These are phyloP conservation scores for Stygiomarasmius scandens DNA, from an alignment of 1,284 basidiomycete genomes.

Conservation along the genomic window DNA sequence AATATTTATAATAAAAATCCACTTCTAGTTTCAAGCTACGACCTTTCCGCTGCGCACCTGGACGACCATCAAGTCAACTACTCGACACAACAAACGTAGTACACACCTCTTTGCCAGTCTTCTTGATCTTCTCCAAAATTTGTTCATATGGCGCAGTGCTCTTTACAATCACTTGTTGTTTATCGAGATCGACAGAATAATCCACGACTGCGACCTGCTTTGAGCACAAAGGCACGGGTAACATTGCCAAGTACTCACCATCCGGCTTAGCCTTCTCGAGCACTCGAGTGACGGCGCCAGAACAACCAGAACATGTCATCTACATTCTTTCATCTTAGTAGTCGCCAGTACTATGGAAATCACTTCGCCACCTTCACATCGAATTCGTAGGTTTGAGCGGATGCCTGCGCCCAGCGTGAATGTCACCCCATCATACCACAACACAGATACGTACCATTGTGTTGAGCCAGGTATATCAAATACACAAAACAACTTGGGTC, in stretches of 20 bases:
- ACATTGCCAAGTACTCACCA: slow-evolving; percentile 39
- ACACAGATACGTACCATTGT: neutral
- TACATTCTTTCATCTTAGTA: slow-evolving; percentile 28
- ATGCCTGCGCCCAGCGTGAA: neutral
- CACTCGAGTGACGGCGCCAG: slow-evolving; percentile 75
- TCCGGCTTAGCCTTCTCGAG: slow-evolving; percentile 70
- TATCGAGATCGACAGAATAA: slow-evolving; percentile 67
- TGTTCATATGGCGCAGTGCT: slow-evolving; percentile 67
- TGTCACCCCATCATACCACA: neutral
- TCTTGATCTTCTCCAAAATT: slow-evolving; percentile 76
- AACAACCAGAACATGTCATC: slow-evolving; percentile 87
- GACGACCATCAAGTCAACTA: neutral
- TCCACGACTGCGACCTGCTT: slow-evolving; percentile 48
- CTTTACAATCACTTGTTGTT: slow-evolving; percentile 73
- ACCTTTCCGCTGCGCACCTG: slow-evolving; percentile 13
- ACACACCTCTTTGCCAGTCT: slow-evolving; percentile 81
- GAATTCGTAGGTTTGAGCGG: slow-evolving; percentile 55
- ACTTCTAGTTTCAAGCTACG: neutral
- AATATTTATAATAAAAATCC: neutral
- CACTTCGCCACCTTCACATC: slow-evolving; percentile 51
- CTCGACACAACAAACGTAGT: neutral
- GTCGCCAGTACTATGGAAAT: neutral
- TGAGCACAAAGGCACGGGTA: neutral
- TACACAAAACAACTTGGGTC: too few species aligned
- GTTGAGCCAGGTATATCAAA: neutral